Base-by-base conservation (phyloP, 345 rosid species). In the Limnanthes douglasii region DNA sequence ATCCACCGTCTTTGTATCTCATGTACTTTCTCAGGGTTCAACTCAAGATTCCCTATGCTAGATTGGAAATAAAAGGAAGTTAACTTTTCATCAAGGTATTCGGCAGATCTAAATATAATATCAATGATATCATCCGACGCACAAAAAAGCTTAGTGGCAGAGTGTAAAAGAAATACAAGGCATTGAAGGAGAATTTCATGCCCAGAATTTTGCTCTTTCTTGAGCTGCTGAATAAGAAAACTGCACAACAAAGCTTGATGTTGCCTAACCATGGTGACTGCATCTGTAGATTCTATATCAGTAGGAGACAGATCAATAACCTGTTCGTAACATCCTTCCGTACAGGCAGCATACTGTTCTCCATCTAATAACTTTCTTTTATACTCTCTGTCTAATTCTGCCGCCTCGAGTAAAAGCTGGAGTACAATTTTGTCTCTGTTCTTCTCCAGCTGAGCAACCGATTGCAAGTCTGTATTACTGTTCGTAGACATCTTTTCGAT, bases 181-280 rank as follows among this genome's bases (percentile, higher is more conserved):
- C 78, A 69, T 5, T 76, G 88, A 68, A 76, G 34, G 35, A 77
- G 73, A 50, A 74, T 66, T 63, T 81, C 94, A 47, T 66, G 86
- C 68, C 68, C 64, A 23, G 77, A 70, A 15, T 64, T 59, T 31
- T 64, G 86, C 43, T 68, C 84, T 45, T 50, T 72, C 51, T 54
- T 66, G 65, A 76, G 61, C 36, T 58, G 39, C 53, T 43, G 65
- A 48, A 73, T 59, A 44, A 81, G 59, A 64, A 81, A 81, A 52
- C 48, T 61, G 56, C 67, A 76, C 23, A 81, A 36, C 39, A 71
- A 39, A 45, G 64, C 69, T 59, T 81, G 88, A 49, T 76, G 76
- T 71, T 73, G 75, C 51, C 94, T 67, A 57, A 71, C 73, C 69
- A 76, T 58, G 34, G 94, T 81, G 47, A 81, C 40, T 3, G 88